Base-by-base conservation (phyloP, 306 rosid species). In the Casuarina glauca region DNA sequence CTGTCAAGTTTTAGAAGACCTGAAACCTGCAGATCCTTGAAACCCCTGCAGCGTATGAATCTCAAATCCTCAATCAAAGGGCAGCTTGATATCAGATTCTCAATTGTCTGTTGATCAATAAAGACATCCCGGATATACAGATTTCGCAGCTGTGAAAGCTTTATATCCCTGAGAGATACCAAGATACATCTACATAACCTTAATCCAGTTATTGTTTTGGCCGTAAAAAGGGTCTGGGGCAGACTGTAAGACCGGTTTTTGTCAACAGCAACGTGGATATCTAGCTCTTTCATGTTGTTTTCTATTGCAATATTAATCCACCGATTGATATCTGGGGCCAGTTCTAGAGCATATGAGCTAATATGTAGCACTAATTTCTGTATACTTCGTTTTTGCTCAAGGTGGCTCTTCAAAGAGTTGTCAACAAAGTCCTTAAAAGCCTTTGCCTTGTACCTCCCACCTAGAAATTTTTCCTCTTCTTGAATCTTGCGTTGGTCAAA, bases 21-120 rank as follows among this genome's bases (percentile, higher is more conserved):
- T 8, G 68, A 61, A 69, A 86, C 36, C 61, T 36, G 44, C 74
- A 86, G 64, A 45, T 39, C 9, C 16, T 76, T 85, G 74, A 88
- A 80, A 52, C 91, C 88, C 0, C 62, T 12, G 82, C 92, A 88
- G 20, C 70, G 66, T 70, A 88, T 78, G 51, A 90, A 60, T 82
- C 92, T 85, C 74, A 90, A 80, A 82, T 85, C 91, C 78, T 80
- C 82, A 78, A 90, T 78, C 32, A 70, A 76, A 50, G 67, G 82
- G 76, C 92, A 83, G 73, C 76, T 43, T 36, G 86, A 80, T 58
- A 83, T 76, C 76, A 90, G 57, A 53, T 51, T 58, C 72, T 51
- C 46, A 55, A 88, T 19, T 32, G 70, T 61, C 55, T 13, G n/a
- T 48, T 76, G 74, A 74, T 3, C 20, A 17, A 76, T 53, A 5